phyloP scores from a whole-genome alignment of 805 yeast genomes.

The Ogataea ganodermae region DNA sequence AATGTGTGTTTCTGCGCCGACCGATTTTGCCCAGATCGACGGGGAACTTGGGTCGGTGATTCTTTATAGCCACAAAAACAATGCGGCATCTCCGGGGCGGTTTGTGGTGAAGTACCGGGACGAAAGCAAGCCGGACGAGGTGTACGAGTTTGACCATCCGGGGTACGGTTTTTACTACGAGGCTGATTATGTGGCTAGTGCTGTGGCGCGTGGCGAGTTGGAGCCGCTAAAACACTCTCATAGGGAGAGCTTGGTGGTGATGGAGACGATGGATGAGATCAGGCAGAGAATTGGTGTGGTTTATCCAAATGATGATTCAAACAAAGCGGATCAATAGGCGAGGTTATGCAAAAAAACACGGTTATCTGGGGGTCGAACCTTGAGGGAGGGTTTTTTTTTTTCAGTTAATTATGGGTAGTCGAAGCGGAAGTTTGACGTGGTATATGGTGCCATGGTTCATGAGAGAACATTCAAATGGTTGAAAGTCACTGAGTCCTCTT shows the following conservation, averaged over 20 bases:
- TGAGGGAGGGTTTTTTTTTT: no score
- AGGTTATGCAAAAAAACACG: no score
- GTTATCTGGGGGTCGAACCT: no score
- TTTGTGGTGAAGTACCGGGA: constrained; percentile 39
- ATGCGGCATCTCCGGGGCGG: constrained; percentile 28
- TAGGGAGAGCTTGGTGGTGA: constrained; percentile 48
- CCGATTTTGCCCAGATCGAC: constrained; percentile 19
- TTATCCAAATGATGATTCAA: constrained; percentile 41
- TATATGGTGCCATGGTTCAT: no score
- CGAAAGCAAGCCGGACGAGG: constrained; percentile 27
- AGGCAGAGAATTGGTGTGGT: constrained; percentile 45
- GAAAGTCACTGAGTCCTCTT: no score
- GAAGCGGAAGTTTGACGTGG: no score
- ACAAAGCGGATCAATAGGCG: no score
- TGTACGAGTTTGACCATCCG: constrained; percentile 33
- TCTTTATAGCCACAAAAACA: constrained; percentile 16
- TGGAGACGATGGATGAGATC: constrained; percentile 50
- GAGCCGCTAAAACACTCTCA: constrained; percentile 39
- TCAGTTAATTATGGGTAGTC: no score
- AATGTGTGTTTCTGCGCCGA: constrained; percentile 9
- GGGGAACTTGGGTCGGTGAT: constrained; percentile 24
- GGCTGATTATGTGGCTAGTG: constrained; percentile 55
- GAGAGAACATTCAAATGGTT: no score
- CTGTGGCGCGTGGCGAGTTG: constrained; percentile 41
- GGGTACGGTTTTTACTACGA: constrained; percentile 56